A percentile compares a stretch with the other conserved stretches of the same genome.
These are phyloP conservation scores for Magnaporthiopsis incrustans DNA, from an alignment of 2,329 filamentous ascomycete genomes.

Conservation along the genomic window DNA sequence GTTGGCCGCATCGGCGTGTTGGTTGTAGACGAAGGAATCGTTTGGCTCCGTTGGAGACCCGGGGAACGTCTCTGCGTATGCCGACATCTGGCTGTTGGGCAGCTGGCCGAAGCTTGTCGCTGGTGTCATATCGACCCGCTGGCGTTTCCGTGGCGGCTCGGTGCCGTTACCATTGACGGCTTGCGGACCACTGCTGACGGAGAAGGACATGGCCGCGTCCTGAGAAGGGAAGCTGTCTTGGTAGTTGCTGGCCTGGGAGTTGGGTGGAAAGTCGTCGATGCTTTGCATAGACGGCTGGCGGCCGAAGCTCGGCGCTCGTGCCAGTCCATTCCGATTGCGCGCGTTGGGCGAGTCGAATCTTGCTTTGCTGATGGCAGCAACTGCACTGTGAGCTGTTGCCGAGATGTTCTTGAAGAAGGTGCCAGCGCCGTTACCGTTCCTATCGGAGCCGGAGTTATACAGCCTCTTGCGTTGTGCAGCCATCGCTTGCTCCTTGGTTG, in stretches of 20 bases:
- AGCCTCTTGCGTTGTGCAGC: slow-evolving; percentile 87
- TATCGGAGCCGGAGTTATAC: slow-evolving; percentile 70
- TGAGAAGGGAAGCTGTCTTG: slow-evolving; percentile 79
- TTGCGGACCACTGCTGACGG: slow-evolving; percentile 31
- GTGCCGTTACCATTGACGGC: slow-evolving; percentile 45
- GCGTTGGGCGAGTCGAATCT: slow-evolving; percentile 71
- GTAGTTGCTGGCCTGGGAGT: slow-evolving; percentile 84
- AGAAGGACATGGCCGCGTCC: slow-evolving; percentile 65
- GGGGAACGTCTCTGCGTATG: slow-evolving; percentile 40
- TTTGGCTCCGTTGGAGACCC: slow-evolving; percentile 73
- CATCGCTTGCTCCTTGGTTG: slow-evolving; percentile 98
- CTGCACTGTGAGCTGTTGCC: slow-evolving; percentile 81
- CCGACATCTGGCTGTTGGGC: slow-evolving; percentile 35
- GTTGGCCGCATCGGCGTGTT: slow-evolving; percentile 28
- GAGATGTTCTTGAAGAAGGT: slow-evolving; percentile 99
- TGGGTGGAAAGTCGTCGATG: slow-evolving; percentile 43
- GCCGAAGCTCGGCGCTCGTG: slow-evolving; percentile 61
- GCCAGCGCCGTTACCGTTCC: slow-evolving; percentile 54
- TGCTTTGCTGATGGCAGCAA: slow-evolving; percentile 94
- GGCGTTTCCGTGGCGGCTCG: slow-evolving; percentile 78
- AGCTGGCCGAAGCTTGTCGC: slow-evolving; percentile 44
- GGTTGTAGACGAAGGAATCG: slow-evolving; percentile 66
- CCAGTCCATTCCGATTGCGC: slow-evolving; percentile 42
- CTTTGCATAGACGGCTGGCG: slow-evolving; percentile 66
- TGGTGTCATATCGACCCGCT: slow-evolving; percentile 47